phyloP scores from a whole-genome alignment of 2,329 filamentous ascomycete species.

The Dichotomopilus funicola region DNA sequence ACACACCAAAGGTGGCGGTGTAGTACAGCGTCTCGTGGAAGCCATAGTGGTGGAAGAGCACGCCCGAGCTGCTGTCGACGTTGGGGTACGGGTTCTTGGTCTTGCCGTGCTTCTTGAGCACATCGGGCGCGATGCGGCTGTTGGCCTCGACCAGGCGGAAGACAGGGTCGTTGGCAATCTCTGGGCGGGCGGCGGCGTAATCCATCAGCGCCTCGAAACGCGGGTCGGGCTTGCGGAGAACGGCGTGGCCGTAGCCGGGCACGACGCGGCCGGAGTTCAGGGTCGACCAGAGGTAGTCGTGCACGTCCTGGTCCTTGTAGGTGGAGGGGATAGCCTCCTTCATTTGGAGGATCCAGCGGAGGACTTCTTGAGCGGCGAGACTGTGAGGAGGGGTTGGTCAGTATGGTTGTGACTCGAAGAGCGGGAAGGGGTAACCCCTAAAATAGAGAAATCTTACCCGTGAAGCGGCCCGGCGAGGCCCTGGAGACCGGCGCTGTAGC shows the following conservation, averaged over 20 bases:
- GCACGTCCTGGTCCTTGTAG: conserved; percentile 76
- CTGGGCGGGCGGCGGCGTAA: conserved; percentile 77
- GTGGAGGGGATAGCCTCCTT: conserved; percentile 73
- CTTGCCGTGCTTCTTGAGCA: conserved; percentile 93
- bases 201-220: conserved; percentile 96
- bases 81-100: conserved; percentile 98
- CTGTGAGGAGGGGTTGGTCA: conserved; percentile 33
- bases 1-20: conserved; percentile 64
- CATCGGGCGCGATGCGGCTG: conserved; percentile 80
- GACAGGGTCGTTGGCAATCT: conserved; percentile 80
- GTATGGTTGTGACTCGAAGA: background rate
- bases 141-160: conserved; percentile 94
- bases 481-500: conserved; percentile 91
- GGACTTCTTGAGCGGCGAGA: conserved; percentile 91
- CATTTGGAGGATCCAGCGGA: conserved; percentile 97
- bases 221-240: conserved; percentile 93
- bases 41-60: conserved; percentile 96
- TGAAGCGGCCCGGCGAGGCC: conserved; percentile 92
- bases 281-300: conserved; percentile 84
- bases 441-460: conserved; percentile 42
- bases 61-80: conserved; percentile 87
- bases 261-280: conserved; percentile 92
- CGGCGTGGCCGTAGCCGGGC: conserved; percentile 91
- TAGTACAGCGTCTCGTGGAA: conserved; percentile 98
- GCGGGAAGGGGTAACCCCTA: background rate